phyloP scores from a whole-genome alignment of 179 eudicot genomes.

The Pouteria campechiana region DNA sequence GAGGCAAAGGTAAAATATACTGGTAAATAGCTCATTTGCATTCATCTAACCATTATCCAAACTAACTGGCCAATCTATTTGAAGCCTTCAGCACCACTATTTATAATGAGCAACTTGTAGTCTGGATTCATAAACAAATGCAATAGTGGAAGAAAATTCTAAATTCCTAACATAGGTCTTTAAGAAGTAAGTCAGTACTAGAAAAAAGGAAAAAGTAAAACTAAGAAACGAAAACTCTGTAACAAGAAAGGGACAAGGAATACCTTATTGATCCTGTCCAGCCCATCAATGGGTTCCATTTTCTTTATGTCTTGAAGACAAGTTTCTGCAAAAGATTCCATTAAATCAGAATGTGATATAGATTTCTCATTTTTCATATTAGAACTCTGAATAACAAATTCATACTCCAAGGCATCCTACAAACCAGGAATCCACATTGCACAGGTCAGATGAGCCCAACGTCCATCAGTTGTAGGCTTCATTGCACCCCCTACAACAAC shows the following conservation, averaged over 20 bases:
- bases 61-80: too few species aligned
- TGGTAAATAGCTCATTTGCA: too few species aligned
- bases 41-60: too few species aligned
- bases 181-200: too few species aligned
- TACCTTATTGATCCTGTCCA: constrained; percentile 79
- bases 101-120: too few species aligned
- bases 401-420: constrained; percentile 7
- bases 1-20: neutral
- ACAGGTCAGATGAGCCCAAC: constrained; percentile 99
- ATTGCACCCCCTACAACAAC: constrained; percentile 99
- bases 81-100: too few species aligned
- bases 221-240: too few species aligned
- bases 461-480: constrained; percentile 98
- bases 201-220: neutral
- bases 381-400: constrained; percentile 1
- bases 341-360: too few species aligned
- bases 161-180: too few species aligned
- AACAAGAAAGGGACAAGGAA: neutral
- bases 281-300: constrained; percentile 97
- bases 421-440: constrained; percentile 99
- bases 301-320: constrained; percentile 85
- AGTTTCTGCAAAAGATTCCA: constrained; percentile 63
- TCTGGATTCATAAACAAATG: too few species aligned
- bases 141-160: too few species aligned
- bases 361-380: constrained; percentile 12